A percentile compares a stretch with the other conserved stretches of the same genome.
Conservation (phyloP, 1,139 yeast genomes). For the Saccharomyces hybrid region DNA sequence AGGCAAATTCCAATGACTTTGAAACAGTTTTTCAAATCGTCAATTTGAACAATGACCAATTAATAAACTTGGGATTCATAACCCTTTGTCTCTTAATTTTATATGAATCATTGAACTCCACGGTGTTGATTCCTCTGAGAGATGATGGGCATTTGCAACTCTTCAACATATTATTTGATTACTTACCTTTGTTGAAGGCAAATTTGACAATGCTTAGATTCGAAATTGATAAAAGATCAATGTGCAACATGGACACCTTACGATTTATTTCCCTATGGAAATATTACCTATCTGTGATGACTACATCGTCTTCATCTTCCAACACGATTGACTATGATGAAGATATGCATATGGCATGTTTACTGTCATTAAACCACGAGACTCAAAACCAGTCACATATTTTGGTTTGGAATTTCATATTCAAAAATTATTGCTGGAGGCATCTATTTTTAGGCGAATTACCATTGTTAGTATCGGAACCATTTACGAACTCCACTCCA, state of each 20-base stretch:
- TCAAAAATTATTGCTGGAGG: conserved; percentile 26
- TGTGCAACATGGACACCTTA: conserved; percentile 11
- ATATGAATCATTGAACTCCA: conserved; percentile 21
- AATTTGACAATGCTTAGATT: conserved; percentile 16
- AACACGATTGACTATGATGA: conserved; percentile 19
- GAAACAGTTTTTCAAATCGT: conserved; percentile 9
- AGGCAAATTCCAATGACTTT: neutral
- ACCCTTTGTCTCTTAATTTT: conserved; percentile 21
- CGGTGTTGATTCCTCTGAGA: conserved; percentile 19
- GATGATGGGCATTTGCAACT: conserved; percentile 14
- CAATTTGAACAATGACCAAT: conserved; percentile 12
- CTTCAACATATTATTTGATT: conserved; percentile 14
- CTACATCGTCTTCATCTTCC: conserved; percentile 9
- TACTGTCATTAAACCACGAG: conserved; percentile 23
- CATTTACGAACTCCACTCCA: conserved; percentile 16
- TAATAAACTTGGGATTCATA: conserved; percentile 20
- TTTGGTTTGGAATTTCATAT: conserved; percentile 24
- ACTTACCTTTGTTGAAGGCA: conserved; percentile 10
- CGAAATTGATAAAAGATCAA: conserved; percentile 16
- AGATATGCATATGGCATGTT: conserved; percentile 24
- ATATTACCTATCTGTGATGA: conserved; percentile 18
- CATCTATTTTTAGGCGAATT: conserved; percentile 25
- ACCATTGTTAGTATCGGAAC: conserved; percentile 16
- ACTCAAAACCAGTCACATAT: conserved; percentile 16
- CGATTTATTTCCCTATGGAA: conserved; percentile 21